These are phyloP conservation scores for Blastocrithidia nonstop DNA, from an alignment of 208 protist genomes.

Conservation along the genomic window DNA sequence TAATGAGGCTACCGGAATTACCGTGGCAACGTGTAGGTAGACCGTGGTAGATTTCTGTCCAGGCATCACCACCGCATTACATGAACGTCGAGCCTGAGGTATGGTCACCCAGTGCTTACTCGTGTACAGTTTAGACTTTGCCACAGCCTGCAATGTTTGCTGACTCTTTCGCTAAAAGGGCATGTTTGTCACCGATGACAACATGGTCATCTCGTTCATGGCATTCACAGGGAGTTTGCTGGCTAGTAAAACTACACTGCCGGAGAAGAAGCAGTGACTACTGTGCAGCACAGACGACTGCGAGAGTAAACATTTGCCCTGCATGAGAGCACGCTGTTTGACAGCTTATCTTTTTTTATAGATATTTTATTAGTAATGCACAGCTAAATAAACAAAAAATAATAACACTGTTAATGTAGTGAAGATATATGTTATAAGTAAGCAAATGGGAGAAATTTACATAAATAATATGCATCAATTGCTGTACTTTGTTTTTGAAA, in stretches of 20 bases:
- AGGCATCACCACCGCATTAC: conserved; percentile 55
- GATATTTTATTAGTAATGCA: too few species aligned
- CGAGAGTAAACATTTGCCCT: too few species aligned
- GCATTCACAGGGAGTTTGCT: conserved; percentile 2
- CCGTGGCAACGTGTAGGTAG: conserved; percentile 61
- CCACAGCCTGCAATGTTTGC: conserved; percentile 15
- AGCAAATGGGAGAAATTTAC: too few species aligned
- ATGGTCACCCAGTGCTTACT: conserved; percentile 72
- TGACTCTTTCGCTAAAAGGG: conserved; percentile 52
- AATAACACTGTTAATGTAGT: too few species aligned
- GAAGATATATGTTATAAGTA: too few species aligned
- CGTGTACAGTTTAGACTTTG: conserved; percentile 19
- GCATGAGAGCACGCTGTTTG: too few species aligned
- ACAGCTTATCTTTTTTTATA: too few species aligned
- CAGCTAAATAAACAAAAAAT: too few species aligned
- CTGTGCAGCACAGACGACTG: neutral
- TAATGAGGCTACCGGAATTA: conserved; percentile 43
- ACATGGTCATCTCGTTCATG: conserved; percentile 26
- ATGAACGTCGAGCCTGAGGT: conserved; percentile 53
- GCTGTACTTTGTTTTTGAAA: too few species aligned
- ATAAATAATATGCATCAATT: too few species aligned
- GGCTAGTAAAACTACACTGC: neutral
- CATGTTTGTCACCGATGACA: conserved; percentile 60
- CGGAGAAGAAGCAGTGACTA: conserved; percentile 3
- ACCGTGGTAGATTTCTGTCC: conserved; percentile 42